Conservation (phyloP, 2,329 filamentous ascomycete species). For the Aspergillus oerlinghausenensis region DNA sequence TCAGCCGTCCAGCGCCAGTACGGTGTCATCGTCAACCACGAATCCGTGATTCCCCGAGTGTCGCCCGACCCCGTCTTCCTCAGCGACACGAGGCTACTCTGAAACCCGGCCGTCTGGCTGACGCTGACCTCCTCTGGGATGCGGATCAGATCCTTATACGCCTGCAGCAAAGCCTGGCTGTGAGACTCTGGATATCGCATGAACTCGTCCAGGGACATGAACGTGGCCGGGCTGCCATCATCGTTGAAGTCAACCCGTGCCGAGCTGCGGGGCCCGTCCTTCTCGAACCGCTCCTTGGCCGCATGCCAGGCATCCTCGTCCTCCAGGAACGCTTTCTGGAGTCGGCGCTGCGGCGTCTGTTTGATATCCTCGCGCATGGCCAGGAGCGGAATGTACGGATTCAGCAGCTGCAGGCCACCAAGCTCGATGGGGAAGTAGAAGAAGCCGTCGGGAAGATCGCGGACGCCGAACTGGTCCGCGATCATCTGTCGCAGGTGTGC, state of each 20-base stretch:
- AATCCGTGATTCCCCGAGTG: slow-evolving; percentile 10
- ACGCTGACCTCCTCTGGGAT: slow-evolving; percentile 30
- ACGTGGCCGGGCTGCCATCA: slow-evolving; percentile 16
- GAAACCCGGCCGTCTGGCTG: slow-evolving; percentile 24
- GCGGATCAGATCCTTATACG: slow-evolving; percentile 30
- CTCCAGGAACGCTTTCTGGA: slow-evolving; percentile 32
- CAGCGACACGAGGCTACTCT: slow-evolving; percentile 18
- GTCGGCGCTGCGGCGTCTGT: slow-evolving; percentile 28
- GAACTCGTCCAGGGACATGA: slow-evolving; percentile 40
- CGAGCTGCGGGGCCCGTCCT: slow-evolving; percentile 12
- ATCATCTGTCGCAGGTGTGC: slow-evolving; percentile 54
- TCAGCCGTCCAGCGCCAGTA: slow-evolving; percentile 43
- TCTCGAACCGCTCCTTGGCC: slow-evolving; percentile 30
- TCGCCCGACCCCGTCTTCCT: slow-evolving; percentile 2
- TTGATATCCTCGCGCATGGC: slow-evolving; percentile 43
- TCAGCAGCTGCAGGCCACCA: slow-evolving; percentile 48
- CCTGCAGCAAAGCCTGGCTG: slow-evolving; percentile 23
- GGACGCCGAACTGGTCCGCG: slow-evolving; percentile 47
- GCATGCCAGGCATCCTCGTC: slow-evolving; percentile 54
- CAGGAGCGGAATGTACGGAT: slow-evolving; percentile 47
- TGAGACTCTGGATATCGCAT: slow-evolving; percentile 31
- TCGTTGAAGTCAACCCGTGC: neutral
- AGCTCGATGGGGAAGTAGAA: slow-evolving; percentile 51
- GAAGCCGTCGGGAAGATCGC: slow-evolving; percentile 47
- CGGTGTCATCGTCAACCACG: slow-evolving; percentile 33